Evolutionary conservation across 176 grass and related monocot genomes (phyloP), one percentile per base, ranked within the genome.

Genomic region (Oryza officinalis): DNA sequence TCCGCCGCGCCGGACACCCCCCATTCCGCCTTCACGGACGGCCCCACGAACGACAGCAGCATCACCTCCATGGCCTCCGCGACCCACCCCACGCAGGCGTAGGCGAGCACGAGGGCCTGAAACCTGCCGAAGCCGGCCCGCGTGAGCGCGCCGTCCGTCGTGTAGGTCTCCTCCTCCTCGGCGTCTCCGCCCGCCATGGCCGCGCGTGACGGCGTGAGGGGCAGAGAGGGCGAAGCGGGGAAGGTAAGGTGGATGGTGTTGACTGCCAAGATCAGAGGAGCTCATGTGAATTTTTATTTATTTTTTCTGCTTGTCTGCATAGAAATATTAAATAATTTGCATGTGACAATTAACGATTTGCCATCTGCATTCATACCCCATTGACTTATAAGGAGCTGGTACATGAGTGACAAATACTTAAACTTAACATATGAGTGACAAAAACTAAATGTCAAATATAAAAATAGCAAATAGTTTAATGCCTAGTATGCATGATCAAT

Each of bases 21-120:
- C 88, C 88, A 94, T 78, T 94, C 91, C 13, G 30, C 75, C 71
- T 75, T 60, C 68, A 90, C 52, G 15, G 85, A 70, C 43, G 88
- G 86, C 26, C 88, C 91, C 4, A 94, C 54, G 81, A 94, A 94
- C 1, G 91, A 90, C 6, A 90, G 85, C 28, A 90, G 82, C 91
- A 93, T 90, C 41, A 90, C 13, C 77, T 93, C 82, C 85, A 88
- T 80, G 49, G 88, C 88, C 59, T 90, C 91, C 66, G 88, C 84
- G 54, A 83, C 26, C 88, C 85, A 90, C 10, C 91, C 88, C 45
- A 76, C 74, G 37, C 88, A 85, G 6, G 75, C 9, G 65, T 72
- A 88, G 17, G 13, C 85, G 28, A 93, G 85, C 12, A 93, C 68
- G 13, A 93, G 78, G 12, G 26, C 71, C 77, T 93, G 91, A 74